These are phyloP conservation scores for Irpex lacteus DNA, from an alignment of 1,284 basidiomycete genomes.

Conservation along the genomic window DNA sequence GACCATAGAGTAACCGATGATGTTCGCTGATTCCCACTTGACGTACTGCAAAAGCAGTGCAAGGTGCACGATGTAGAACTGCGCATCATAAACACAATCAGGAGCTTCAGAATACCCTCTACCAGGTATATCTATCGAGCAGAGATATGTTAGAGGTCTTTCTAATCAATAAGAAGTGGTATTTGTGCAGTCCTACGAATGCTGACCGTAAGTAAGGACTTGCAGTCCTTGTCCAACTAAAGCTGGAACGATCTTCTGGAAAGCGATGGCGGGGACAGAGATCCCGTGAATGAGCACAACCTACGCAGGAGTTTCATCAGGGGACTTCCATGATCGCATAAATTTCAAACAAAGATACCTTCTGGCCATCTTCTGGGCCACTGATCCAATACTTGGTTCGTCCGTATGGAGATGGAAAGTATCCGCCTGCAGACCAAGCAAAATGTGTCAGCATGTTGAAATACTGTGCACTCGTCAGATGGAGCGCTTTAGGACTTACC, in stretches of 20 bases:
- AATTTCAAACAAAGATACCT: constrained; percentile 36
- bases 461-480: too few species aligned
- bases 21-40: constrained; percentile 59
- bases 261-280: constrained; percentile 68
- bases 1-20: constrained; percentile 76
- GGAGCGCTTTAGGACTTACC: constrained; percentile 12
- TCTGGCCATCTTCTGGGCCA: constrained; percentile 66
- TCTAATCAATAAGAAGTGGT: neutral
- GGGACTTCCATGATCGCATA: neutral
- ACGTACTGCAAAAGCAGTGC: constrained; percentile 77
- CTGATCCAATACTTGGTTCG: constrained; percentile 69
- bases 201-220: constrained; percentile 66
- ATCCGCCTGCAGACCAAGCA: constrained; percentile 18
- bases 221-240: constrained; percentile 62
- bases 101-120: constrained; percentile 79
- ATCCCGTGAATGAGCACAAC: constrained; percentile 73
- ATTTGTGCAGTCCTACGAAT: neutral
- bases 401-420: constrained; percentile 26
- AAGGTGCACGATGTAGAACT: constrained; percentile 67
- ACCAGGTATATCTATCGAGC: constrained; percentile 66
- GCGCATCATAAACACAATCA: constrained; percentile 44
- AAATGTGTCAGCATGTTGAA: too few species aligned
- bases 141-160: neutral
- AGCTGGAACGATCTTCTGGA: constrained; percentile 63
- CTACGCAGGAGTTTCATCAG: constrained; percentile 31